A percentile compares a stretch with the other conserved stretches of the same genome.
Conservation (phyloP, 2,329 filamentous ascomycete genomes). For the Paraconiothyrium sp. region DNA sequence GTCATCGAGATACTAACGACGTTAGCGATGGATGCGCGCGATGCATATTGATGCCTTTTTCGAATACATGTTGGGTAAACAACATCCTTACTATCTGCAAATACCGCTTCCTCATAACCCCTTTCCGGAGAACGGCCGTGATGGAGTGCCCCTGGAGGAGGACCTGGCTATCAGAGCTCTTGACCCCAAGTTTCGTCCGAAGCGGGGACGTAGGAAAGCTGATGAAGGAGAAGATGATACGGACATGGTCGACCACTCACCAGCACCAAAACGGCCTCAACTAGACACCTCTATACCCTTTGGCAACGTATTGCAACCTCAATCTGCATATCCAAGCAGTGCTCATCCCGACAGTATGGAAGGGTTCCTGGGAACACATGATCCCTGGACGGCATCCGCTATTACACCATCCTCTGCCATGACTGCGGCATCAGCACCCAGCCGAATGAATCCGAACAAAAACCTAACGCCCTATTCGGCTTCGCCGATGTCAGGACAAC, state of each 20-base stretch:
- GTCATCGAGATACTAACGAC: slow-evolving; percentile 19
- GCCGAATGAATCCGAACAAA: slow-evolving; percentile 44
- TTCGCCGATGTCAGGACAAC: slow-evolving; percentile 53
- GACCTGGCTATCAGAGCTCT: slow-evolving; percentile 87
- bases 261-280: slow-evolving; percentile 67
- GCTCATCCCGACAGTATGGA: slow-evolving; percentile 66
- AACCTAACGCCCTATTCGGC: slow-evolving; percentile 53
- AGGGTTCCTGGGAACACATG: slow-evolving; percentile 49
- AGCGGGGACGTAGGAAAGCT: slow-evolving; percentile 69
- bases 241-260: slow-evolving; percentile 55
- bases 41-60: slow-evolving; percentile 97
- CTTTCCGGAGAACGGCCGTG: slow-evolving; percentile 72
- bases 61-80: slow-evolving; percentile 82
- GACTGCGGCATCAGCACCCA: slow-evolving; percentile 47
- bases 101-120: slow-evolving; percentile 73
- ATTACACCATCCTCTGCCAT: slow-evolving; percentile 51
- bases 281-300: slow-evolving; percentile 62
- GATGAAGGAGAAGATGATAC: slow-evolving; percentile 66
- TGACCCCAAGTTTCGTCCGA: slow-evolving; percentile 76
- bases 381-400: slow-evolving; percentile 58
- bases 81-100: slow-evolving; percentile 81
- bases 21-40: slow-evolving; percentile 91
- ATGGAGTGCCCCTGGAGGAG: slow-evolving; percentile 85
- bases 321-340: slow-evolving; percentile 62
- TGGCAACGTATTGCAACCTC: slow-evolving; percentile 49